These are phyloP conservation scores for Yarrowia divulgata DNA, from an alignment of 805 yeast genomes.

Conservation along the genomic window DNA sequence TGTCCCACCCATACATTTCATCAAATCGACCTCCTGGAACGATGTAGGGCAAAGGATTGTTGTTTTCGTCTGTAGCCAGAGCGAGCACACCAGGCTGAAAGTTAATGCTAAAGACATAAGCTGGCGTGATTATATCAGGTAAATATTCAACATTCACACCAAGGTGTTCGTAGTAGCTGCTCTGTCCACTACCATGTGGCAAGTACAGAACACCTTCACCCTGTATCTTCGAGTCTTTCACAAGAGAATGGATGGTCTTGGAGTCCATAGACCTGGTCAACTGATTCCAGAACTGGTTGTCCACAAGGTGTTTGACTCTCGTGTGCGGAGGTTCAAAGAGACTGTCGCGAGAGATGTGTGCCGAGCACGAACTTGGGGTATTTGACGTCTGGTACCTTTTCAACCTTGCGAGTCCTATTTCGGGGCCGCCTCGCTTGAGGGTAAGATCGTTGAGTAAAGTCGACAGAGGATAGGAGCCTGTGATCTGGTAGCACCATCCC, in stretches of 20 bases:
- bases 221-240: constrained; percentile 76
- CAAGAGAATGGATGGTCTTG: constrained; percentile 69
- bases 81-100: constrained; percentile 86
- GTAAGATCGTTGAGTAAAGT: constrained; percentile 88
- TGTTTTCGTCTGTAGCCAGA: constrained; percentile 66
- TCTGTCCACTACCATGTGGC: constrained; percentile 77
- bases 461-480: constrained; percentile 90
- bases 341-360: background rate
- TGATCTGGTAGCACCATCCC: constrained; percentile 76
- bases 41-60: constrained; percentile 77
- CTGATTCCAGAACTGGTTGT: constrained; percentile 79
- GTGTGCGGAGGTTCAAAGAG: constrained; percentile 77
- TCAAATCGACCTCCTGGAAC: constrained; percentile 98
- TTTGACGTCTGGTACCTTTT: background rate
- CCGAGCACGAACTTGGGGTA: no score
- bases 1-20: constrained; percentile 98
- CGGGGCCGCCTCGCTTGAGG: constrained; percentile 70
- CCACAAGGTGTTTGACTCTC: constrained; percentile 74
- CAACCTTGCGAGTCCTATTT: constrained; percentile 48
- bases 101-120: constrained; percentile 77
- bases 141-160: constrained; percentile 76
- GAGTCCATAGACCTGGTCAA: constrained; percentile 75
- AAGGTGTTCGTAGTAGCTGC: constrained; percentile 64
- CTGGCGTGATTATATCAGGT: constrained; percentile 77
- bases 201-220: constrained; percentile 79